phyloP scores from a whole-genome alignment of 2,329 filamentous ascomycete species.

The Xylaria multiplex region DNA sequence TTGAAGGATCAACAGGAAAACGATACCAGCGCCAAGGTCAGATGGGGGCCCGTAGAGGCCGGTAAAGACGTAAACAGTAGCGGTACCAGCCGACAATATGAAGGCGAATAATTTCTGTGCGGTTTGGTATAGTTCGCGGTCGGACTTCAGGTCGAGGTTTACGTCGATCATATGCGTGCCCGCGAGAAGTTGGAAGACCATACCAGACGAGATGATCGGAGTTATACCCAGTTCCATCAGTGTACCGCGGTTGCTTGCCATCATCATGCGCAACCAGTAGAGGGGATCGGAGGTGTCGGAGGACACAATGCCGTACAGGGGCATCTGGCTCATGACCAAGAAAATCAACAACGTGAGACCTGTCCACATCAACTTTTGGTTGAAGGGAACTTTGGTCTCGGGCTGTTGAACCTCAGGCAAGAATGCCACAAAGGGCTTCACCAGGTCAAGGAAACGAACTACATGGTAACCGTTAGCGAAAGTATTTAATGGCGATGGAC shows the following conservation, averaged over 20 bases:
- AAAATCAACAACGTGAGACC: constrained; percentile 96
- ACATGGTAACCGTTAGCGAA: constrained; percentile 42
- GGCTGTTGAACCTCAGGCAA: constrained; percentile 98
- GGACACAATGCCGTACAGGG: constrained; percentile 97
- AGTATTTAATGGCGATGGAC: constrained; percentile 37
- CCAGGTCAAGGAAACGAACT: constrained; percentile 99
- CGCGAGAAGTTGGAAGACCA: constrained; percentile 99
- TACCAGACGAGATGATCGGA: constrained; percentile 98
- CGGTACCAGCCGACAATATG: constrained; percentile 96
- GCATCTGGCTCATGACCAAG: constrained; percentile 99
- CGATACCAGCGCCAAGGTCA: constrained; percentile 96
- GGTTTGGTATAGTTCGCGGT: constrained; percentile 99
- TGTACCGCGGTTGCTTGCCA: constrained; percentile 97
- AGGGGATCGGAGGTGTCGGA: constrained; percentile 98
- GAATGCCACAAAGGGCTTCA: constrained; percentile 99
- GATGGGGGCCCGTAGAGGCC: constrained; percentile 97
- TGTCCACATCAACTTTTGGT: constrained; percentile 97
- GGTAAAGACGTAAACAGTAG: constrained; percentile 97
- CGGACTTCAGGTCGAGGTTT: constrained; percentile 99
- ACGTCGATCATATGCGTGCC: constrained; percentile 99
- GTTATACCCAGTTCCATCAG: constrained; percentile 97
- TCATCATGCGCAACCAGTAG: constrained; percentile 99
- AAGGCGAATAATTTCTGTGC: constrained; percentile 99
- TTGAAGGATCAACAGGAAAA: constrained; percentile 97
- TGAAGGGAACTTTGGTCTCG: constrained; percentile 98